phyloP scores from a whole-genome alignment of 257 asterid genomes.

The Henckelia pumila region DNA sequence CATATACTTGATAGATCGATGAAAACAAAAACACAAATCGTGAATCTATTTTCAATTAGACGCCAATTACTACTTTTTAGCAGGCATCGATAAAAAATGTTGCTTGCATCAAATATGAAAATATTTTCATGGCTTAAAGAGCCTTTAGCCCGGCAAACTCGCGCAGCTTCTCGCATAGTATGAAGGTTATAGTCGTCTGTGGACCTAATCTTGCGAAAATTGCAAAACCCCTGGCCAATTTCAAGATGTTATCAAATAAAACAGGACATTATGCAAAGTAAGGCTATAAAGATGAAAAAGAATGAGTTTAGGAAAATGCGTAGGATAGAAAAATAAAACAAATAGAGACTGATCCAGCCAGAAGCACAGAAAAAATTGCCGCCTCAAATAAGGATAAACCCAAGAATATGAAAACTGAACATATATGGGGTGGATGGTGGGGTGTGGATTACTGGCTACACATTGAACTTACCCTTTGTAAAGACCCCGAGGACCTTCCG shows the following conservation, averaged over 20 bases:
- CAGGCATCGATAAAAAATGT: not conserved
- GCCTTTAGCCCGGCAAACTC: slow-evolving; percentile 77
- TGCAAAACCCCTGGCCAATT: not conserved
- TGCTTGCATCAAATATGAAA: not conserved
- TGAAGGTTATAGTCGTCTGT: slow-evolving; percentile 68
- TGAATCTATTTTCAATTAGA: too few species aligned
- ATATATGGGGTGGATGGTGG: not conserved
- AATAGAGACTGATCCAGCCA: not conserved
- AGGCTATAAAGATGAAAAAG: not conserved
- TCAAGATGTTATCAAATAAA: slow-evolving; percentile 12
- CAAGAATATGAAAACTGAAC: not conserved
- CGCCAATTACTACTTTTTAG: not conserved
- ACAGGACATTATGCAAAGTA: slow-evolving; percentile 5
- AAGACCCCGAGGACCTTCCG: slow-evolving; percentile 91
- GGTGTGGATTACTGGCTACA: not conserved
- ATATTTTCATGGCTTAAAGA: slow-evolving; percentile 31
- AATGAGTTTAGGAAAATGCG: not conserved
- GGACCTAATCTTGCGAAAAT: slow-evolving; percentile 52
- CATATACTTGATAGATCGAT: too few species aligned
- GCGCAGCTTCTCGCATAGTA: slow-evolving; percentile 86
- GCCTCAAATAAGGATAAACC: not conserved
- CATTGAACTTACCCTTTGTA: slow-evolving; percentile 81
- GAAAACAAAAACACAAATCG: too few species aligned
- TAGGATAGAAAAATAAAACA: not conserved
- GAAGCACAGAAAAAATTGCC: not conserved